Evolutionary conservation across 1,139 yeast species (phyloP).

Genomic region (Taphrina populina): DNA sequence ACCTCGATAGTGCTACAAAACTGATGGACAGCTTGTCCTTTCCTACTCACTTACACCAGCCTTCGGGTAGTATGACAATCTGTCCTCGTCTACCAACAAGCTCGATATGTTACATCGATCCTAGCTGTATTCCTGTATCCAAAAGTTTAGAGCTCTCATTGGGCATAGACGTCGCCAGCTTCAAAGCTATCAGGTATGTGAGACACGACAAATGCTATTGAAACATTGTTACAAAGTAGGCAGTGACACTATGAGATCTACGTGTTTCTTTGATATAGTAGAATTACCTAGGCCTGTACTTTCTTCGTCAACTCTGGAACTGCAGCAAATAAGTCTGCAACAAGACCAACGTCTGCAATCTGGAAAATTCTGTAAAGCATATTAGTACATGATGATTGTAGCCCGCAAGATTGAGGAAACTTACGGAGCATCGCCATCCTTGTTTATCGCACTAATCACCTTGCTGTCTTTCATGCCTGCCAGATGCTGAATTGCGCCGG

Average conservation of each 20-base stretch:
- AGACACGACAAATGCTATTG: no score
- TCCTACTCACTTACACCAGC: conserved; percentile 48
- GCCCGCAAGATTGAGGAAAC: not conserved
- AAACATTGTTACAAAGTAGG: no score
- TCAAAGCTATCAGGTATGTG: no score
- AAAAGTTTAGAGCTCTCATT: no score
- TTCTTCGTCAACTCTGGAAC: conserved; percentile 81
- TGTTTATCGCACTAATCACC: conserved; percentile 89
- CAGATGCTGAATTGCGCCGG: conserved; percentile 96
- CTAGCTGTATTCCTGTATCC: no score
- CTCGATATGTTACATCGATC: no score
- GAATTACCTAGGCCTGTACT: conserved; percentile 12
- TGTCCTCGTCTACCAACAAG: no score
- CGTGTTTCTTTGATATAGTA: no score
- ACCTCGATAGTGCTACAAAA: conserved; percentile 42
- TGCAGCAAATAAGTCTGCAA: conserved; percentile 80
- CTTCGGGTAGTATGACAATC: conserved; percentile 45
- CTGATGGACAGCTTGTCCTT: conserved; percentile 45
- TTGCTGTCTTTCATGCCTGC: conserved; percentile 99
- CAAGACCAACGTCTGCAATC: conserved; percentile 84
- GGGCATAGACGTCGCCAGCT: no score
- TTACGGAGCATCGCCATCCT: conserved; percentile 62
- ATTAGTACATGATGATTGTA: not conserved
- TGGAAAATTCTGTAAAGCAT: conserved; percentile 58
- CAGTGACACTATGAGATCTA: no score